Evolutionary conservation across 257 asterid genomes (phyloP).

Genomic region (Fraxinus quadrangulata): DNA sequence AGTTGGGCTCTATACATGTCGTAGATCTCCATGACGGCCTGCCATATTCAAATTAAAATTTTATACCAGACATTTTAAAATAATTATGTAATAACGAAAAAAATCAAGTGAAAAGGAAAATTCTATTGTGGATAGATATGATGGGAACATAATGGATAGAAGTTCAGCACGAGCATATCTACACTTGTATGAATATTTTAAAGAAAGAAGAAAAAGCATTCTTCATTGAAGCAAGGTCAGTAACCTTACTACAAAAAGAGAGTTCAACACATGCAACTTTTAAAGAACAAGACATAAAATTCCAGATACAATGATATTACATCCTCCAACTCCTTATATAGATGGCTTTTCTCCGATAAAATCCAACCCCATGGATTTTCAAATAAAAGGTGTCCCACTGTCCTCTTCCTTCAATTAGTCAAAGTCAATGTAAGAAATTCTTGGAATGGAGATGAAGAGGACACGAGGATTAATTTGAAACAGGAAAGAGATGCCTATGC

Average conservation of each 20-base stretch:
- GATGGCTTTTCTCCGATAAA: not conserved
- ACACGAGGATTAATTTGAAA: not conserved
- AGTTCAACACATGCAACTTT: slow-evolving; percentile 2
- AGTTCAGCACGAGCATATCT: not conserved
- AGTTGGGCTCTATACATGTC: slow-evolving; percentile 72
- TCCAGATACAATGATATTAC: not conserved
- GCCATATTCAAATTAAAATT: slow-evolving; percentile 32
- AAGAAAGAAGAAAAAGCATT: not conserved
- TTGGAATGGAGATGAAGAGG: not conserved
- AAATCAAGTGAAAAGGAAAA: not conserved
- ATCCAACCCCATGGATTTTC: not conserved
- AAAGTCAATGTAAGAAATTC: not conserved
- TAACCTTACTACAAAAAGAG: not conserved
- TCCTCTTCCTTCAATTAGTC: not conserved
- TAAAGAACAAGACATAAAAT: not conserved
- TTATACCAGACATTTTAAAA: slow-evolving; percentile 18
- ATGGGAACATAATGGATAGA: not conserved
- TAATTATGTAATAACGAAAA: not conserved
- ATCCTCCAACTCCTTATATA: slow-evolving; percentile 8
- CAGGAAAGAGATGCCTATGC: not conserved
- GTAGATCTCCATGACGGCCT: slow-evolving; percentile 95
- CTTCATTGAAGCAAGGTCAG: slow-evolving; percentile 2
- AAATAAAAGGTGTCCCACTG: not conserved
- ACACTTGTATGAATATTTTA: not conserved
- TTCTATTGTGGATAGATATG: not conserved